A percentile compares a stretch with the other conserved stretches of the same genome.
Conservation (phyloP, 2,329 filamentous ascomycete genomes). For the Didymella exigua region DNA sequence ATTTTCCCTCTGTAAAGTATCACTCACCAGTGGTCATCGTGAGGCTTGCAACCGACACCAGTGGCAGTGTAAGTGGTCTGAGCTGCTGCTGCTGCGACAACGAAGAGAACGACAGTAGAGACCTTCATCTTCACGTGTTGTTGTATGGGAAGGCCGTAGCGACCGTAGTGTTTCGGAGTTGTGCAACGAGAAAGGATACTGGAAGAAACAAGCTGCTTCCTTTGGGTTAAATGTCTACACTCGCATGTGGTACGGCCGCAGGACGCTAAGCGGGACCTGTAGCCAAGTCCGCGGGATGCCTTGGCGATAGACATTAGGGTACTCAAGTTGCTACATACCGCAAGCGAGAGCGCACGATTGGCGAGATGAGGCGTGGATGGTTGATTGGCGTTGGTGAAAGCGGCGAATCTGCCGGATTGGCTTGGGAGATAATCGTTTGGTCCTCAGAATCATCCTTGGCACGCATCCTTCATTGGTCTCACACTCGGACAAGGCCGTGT, state of each 20-base stretch:
- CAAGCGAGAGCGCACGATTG: constrained; percentile 14
- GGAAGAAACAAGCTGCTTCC: background rate
- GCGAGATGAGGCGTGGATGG: background rate
- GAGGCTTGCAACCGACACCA: constrained; percentile 17
- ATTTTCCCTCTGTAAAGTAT: no score
- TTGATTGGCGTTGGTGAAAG: background rate
- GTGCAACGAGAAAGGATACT: background rate
- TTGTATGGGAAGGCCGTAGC: background rate
- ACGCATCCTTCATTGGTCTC: background rate
- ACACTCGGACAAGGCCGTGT: background rate
- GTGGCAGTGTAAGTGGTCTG: constrained; percentile 25
- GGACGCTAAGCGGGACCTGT: constrained; percentile 16
- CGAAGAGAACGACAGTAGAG: constrained; percentile 22
- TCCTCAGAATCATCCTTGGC: constrained; percentile 3
- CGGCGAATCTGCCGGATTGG: constrained; percentile 1
- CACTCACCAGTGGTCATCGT: constrained; percentile 20
- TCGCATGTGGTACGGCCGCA: background rate
- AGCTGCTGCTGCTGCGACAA: constrained; percentile 22
- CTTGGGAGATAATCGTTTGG: background rate
- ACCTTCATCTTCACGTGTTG: constrained; percentile 25
- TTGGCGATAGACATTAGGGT: constrained; percentile 36
- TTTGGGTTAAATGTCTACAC: constrained; percentile 21
- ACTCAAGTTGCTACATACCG: constrained; percentile 25
- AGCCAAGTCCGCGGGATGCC: constrained; percentile 32
- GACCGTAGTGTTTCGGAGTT: background rate